A percentile compares a stretch with the other conserved stretches of the same genome.
phyloP scores from a whole-genome alignment of 352 stramenopile genomes.

The Phytophthora foliorum region DNA sequence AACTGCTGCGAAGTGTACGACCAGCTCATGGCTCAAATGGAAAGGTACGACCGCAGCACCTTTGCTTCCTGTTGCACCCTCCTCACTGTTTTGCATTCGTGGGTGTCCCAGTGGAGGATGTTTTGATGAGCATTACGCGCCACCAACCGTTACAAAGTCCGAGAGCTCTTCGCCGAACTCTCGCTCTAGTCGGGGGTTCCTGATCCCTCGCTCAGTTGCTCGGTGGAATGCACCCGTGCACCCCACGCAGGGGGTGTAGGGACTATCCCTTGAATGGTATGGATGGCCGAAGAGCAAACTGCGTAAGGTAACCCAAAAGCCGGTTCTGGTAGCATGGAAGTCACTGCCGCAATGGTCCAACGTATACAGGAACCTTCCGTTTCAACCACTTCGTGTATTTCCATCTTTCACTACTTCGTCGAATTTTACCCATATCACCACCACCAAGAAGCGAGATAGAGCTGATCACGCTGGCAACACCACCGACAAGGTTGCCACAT shows the following conservation, averaged over 20 bases:
- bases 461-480: constrained; percentile 10
- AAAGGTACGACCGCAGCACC: constrained; percentile 32
- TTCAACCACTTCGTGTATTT: constrained; percentile 13
- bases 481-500: constrained; percentile 9
- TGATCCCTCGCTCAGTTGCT: constrained; percentile 42
- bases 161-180: constrained; percentile 27
- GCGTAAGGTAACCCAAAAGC: not conserved
- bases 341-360: constrained; percentile 6
- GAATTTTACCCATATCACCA: not conserved
- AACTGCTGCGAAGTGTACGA: constrained; percentile 47
- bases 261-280: not conserved
- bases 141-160: constrained; percentile 53
- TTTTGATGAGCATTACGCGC: constrained; percentile 62
- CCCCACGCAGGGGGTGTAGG: constrained; percentile 48
- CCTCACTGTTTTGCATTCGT: not conserved
- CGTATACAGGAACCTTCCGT: constrained; percentile 35
- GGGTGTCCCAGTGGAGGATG: constrained; percentile 53
- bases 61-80: not conserved
- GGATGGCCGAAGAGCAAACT: not conserved
- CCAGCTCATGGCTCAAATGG: constrained; percentile 53
- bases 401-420: not conserved
- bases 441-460: constrained; percentile 7
- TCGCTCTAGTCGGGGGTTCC: constrained; percentile 33
- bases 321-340: not conserved
- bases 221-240: constrained; percentile 55